Conservation (phyloP, 129 eudicot genomes). For the Calendula officinalis region DNA sequence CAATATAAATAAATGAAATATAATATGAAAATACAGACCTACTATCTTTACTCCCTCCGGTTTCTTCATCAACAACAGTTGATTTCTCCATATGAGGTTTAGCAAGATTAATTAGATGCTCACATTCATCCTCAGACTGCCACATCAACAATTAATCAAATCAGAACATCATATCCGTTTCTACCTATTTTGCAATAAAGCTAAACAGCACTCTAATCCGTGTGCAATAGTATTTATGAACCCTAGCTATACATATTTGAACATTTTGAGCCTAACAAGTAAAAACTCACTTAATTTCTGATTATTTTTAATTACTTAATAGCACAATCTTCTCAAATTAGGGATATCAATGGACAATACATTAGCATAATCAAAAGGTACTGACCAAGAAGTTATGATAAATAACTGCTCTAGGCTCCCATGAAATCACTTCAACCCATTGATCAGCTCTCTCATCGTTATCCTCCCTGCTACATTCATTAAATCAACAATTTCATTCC, state of each 20-base stretch:
- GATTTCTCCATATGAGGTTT: constrained; percentile 16
- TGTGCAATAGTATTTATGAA: too few species aligned
- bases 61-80: not conserved
- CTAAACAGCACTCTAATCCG: too few species aligned
- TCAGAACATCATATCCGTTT: too few species aligned
- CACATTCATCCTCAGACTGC: constrained; percentile 8
- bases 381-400: constrained; percentile 78
- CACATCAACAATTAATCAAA: not conserved
- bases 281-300: too few species aligned
- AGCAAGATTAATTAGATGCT: constrained; percentile 5
- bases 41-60: constrained; percentile 5
- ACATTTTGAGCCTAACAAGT: too few species aligned
- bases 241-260: too few species aligned
- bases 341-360: too few species aligned
- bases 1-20: not conserved
- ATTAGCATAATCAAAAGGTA: not conserved
- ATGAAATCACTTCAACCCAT: constrained; percentile 87
- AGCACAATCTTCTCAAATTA: too few species aligned
- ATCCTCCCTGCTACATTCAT: not conserved
- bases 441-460: constrained; percentile 36
- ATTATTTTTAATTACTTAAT: too few species aligned
- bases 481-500: not conserved
- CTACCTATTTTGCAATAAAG: too few species aligned
- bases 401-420: constrained; percentile 93
- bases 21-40: not conserved